phyloP scores from a whole-genome alignment of 2,329 filamentous ascomycete species.

The Colletotrichum chlorophyti region DNA sequence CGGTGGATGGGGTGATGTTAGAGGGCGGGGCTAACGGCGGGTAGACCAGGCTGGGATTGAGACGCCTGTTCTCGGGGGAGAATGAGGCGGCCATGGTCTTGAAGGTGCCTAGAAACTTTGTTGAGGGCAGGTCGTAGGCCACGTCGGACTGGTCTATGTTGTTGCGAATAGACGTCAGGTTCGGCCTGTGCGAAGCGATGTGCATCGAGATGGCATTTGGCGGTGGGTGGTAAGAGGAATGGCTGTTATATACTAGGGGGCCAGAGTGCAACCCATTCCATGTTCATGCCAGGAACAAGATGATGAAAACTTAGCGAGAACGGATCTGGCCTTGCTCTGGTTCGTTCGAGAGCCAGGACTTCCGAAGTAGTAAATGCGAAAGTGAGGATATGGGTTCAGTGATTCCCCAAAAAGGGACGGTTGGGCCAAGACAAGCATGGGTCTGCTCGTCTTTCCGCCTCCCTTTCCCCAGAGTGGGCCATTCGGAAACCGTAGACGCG shows the following conservation, averaged over 20 bases:
- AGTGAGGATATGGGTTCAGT: too few species aligned
- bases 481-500: background rate
- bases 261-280: too few species aligned
- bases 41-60: conserved; percentile 4
- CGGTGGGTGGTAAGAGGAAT: background rate
- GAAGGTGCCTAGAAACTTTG: conserved; percentile 20
- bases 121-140: conserved; percentile 17
- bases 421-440: too few species aligned
- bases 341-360: too few species aligned
- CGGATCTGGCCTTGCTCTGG: too few species aligned
- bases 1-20: background rate
- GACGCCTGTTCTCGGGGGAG: conserved; percentile 1
- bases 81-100: conserved; percentile 1
- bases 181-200: background rate
- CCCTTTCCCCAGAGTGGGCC: background rate
- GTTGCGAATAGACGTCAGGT: background rate
- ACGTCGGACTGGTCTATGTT: background rate
- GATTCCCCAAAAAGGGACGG: too few species aligned
- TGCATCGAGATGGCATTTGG: conserved; percentile 31
- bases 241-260: conserved; percentile 1
- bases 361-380: too few species aligned
- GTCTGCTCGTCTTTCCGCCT: too few species aligned
- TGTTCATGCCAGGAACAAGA: too few species aligned
- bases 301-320: too few species aligned
- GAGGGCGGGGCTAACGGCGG: background rate